Base-by-base conservation (phyloP, 805 yeast genomes). In the Suhomyces pyralidae region DNA sequence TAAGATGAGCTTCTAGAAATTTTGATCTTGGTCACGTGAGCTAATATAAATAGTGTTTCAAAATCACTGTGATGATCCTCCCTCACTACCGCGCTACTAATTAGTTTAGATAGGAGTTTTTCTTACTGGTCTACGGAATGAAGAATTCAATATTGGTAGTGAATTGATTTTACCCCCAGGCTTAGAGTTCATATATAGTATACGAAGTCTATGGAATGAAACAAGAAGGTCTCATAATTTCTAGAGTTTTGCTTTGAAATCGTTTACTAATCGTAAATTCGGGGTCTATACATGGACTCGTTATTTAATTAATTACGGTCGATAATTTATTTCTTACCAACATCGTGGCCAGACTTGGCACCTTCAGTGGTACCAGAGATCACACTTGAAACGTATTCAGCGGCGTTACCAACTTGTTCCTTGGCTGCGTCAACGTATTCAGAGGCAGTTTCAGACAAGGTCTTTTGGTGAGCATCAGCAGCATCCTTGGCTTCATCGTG, bases 331-430 rank as follows among this genome's bases (percentile, higher is more conserved):
- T 67, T 63, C 63, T 61, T 64, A 47, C 58, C 45, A 51, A 62
- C 68, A 34, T 61, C 60, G 48, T 61, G 64, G 46, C 66, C 77
- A 34, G 61, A 55, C 61, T 71, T 63, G 52, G 81, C 82, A 62
- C 81, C 82, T 63, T 79, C 81, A 50, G 79, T 76, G 55, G 86
- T 84, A 66, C 88, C 87, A 59, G 82, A 69, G 47, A 81, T 69
- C 40, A 77, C 77, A 51, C 76, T 70, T 36, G 83, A 77, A 40
- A 81, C 79, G 65, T 83, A 82, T 58, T 78, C 74, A 52, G 86
- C 87, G 49, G 83, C 78, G 53, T 81, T 81, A 55, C 73, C 72
- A 51, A 79, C 71, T 50, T 81, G 73, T 63, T 77, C 80, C 74
- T 81, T 83, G 50, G 86, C 87, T 49, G 74, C 71, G 30, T 78